phyloP scores from a whole-genome alignment of 305 asterid genomes.

The Salvia sclarea region DNA sequence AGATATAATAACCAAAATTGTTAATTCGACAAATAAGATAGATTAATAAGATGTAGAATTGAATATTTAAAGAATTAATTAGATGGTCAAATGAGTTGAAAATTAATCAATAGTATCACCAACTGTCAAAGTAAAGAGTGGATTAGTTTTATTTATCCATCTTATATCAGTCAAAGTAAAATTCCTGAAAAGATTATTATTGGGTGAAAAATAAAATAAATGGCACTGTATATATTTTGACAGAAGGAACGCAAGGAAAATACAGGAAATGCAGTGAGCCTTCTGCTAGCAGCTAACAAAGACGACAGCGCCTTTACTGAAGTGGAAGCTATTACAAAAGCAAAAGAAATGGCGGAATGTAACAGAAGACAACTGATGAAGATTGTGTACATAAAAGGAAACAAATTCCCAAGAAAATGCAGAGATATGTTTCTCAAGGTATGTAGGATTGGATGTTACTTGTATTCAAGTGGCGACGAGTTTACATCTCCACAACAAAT shows the following conservation, averaged over 20 bases:
- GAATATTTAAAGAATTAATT: too few species aligned
- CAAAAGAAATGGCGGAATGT: conserved; percentile 21
- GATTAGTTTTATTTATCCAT: too few species aligned
- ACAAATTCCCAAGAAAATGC: conserved; percentile 30
- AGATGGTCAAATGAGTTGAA: too few species aligned
- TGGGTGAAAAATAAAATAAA: neutral
- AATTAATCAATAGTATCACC: too few species aligned
- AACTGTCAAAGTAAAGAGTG: too few species aligned
- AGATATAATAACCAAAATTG: too few species aligned
- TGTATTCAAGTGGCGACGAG: conserved; percentile 32
- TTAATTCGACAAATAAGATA: too few species aligned
- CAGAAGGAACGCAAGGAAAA: conserved; percentile 40
- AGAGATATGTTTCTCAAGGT: conserved; percentile 32
- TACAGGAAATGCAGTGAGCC: conserved; percentile 22
- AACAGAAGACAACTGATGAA: conserved; percentile 34
- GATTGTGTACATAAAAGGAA: conserved; percentile 34
- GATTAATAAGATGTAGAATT: too few species aligned
- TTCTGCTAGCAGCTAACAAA: neutral
- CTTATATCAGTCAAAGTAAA: too few species aligned
- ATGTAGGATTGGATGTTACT: conserved; percentile 14
- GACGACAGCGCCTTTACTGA: conserved; percentile 14
- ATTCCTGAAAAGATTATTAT: too few species aligned
- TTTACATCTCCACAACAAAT: conserved; percentile 30
- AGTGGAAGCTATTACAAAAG: conserved; percentile 32
- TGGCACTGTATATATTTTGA: neutral